Evolutionary conservation across 345 rosid species (phyloP).

Genomic region (Lumnitzera racemosa): DNA sequence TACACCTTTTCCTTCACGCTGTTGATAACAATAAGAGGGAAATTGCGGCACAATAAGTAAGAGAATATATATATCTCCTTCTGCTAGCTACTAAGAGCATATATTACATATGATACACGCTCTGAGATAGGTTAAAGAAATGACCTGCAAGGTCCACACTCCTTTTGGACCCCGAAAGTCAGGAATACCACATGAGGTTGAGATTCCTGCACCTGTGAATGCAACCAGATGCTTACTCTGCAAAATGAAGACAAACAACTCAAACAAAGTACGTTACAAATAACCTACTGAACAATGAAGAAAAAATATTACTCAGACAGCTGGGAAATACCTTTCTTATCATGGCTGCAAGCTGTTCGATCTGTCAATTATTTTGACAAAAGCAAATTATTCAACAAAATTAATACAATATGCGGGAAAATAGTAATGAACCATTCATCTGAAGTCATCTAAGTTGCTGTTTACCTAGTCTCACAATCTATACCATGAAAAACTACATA

Average conservation of each 20-base stretch:
- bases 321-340: conserved; percentile 10
- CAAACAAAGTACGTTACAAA: not conserved
- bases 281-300: not conserved
- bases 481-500: no score
- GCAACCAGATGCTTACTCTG: conserved; percentile 37
- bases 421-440: not conserved
- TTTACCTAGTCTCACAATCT: no score
- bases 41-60: not conserved
- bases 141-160: conserved; percentile 34
- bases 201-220: conserved; percentile 35
- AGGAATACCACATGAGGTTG: conserved; percentile 34
- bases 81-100: not conserved
- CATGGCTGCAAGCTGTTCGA: conserved; percentile 12
- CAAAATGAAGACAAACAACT: conserved; percentile 1
- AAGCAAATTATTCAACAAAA: not conserved
- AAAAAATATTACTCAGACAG: not conserved
- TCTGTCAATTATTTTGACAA: conserved; percentile 6
- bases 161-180: conserved; percentile 38
- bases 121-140: not conserved
- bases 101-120: not conserved
- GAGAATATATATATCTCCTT: not conserved
- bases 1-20: conserved; percentile 28
- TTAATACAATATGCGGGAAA: not conserved
- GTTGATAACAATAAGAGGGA: conserved; percentile 3
- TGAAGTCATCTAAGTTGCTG: not conserved